A percentile compares a stretch with the other conserved stretches of the same genome.
These are phyloP conservation scores for Thelonectria discophora DNA, from an alignment of 2,329 filamentous ascomycete species.

Conservation along the genomic window DNA sequence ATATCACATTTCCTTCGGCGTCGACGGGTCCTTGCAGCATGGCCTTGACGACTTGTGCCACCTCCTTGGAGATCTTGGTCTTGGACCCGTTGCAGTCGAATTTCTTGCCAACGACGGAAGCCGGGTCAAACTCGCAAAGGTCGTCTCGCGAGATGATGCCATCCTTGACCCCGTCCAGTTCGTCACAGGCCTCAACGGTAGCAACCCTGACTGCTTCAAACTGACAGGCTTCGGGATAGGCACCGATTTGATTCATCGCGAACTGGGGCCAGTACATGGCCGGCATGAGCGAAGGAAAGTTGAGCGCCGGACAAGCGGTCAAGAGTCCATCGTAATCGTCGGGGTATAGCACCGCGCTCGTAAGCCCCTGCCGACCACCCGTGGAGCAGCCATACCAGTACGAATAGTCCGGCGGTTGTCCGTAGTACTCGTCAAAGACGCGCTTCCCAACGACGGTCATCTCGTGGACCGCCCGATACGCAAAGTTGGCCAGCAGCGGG, in stretches of 20 bases:
- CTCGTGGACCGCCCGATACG: not conserved
- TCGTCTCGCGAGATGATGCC: constrained; percentile 36
- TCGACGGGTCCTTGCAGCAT: constrained; percentile 5
- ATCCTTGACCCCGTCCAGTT: constrained; percentile 35
- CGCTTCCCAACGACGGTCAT: constrained; percentile 22
- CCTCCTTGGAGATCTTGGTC: not conserved
- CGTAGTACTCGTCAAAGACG: constrained; percentile 22
- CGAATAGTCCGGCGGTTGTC: constrained; percentile 17
- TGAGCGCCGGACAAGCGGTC: constrained; percentile 19
- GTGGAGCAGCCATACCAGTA: constrained; percentile 35
- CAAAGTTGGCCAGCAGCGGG: not conserved
- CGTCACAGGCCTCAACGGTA: constrained; percentile 30
- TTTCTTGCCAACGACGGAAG: constrained; percentile 21
- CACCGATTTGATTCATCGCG: constrained; percentile 14
- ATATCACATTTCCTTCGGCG: constrained; percentile 5
- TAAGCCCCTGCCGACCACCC: constrained; percentile 28
- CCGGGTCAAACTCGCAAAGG: constrained; percentile 30
- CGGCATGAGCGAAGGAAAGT: constrained; percentile 15
- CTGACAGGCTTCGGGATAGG: constrained; percentile 25
- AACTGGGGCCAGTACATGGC: constrained; percentile 17
- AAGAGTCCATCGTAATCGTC: constrained; percentile 31
- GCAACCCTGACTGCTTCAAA: constrained; percentile 11
- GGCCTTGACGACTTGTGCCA: constrained; percentile 13
- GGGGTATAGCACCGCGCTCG: constrained; percentile 28
- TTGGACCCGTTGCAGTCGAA: not conserved